Conservation (phyloP, 495 filamentous ascomycete species). For the Penicillium coffeae region DNA sequence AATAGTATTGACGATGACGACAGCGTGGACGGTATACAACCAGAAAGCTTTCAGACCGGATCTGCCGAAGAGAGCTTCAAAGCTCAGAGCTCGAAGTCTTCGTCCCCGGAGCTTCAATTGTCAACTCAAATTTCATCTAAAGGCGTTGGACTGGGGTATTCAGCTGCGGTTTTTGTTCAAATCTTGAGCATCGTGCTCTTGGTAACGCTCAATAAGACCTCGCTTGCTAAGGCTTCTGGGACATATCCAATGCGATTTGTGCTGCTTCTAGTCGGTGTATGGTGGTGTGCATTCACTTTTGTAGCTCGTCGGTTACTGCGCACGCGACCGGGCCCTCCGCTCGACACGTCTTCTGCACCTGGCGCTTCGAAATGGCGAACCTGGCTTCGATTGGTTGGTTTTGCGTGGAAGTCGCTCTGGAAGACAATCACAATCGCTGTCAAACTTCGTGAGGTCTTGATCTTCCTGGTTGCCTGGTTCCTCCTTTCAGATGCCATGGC, state of each 20-base stretch:
- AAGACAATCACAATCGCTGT: conserved; percentile 71
- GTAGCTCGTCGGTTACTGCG: conserved; percentile 79
- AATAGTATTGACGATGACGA: conserved; percentile 38
- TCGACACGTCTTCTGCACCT: conserved; percentile 32
- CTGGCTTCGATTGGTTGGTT: conserved; percentile 56
- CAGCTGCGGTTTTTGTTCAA: conserved; percentile 71
- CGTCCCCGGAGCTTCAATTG: conserved; percentile 64
- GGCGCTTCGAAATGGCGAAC: conserved; percentile 25
- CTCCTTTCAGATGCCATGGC: conserved; percentile 83
- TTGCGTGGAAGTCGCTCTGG: conserved; percentile 78
- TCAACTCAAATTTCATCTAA: conserved; percentile 77
- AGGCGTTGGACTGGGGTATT: conserved; percentile 78
- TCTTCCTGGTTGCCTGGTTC: conserved; percentile 88
- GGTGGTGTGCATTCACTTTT: conserved; percentile 84
- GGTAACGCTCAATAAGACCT: conserved; percentile 60
- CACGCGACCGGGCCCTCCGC: conserved; percentile 74
- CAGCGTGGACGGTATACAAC: conserved; percentile 18
- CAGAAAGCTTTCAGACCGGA: conserved; percentile 19
- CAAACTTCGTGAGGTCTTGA: conserved; percentile 68
- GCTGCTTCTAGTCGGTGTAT: conserved; percentile 74
- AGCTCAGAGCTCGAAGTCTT: conserved; percentile 12
- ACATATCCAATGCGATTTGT: conserved; percentile 63
- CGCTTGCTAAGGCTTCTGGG: conserved; percentile 31
- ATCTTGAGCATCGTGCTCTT: conserved; percentile 68
- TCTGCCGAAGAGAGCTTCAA: conserved; percentile 9